These are phyloP conservation scores for Musa itinerans DNA, from an alignment of 176 grass and related monocot species.

Conservation along the genomic window DNA sequence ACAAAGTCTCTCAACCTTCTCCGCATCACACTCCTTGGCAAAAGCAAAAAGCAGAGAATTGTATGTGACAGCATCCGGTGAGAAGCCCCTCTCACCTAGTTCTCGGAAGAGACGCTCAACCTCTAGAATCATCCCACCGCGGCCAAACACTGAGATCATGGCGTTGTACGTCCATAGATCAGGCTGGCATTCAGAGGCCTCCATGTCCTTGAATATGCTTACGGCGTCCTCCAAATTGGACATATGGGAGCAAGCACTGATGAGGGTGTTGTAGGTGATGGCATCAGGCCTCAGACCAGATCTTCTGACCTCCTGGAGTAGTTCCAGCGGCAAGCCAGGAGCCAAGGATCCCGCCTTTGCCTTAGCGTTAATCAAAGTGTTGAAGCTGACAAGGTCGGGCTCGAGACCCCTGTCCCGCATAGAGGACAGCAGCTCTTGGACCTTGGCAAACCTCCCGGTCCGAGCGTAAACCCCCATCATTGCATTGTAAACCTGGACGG, in stretches of 20 bases:
- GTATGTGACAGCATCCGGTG: conserved; percentile 70
- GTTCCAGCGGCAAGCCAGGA: conserved; percentile 49
- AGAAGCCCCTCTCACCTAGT: conserved; percentile 57
- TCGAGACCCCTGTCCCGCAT: conserved; percentile 65
- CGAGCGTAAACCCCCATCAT: conserved; percentile 94
- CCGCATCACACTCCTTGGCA: conserved; percentile 50
- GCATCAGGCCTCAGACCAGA: conserved; percentile 72
- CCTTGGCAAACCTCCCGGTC: conserved; percentile 48
- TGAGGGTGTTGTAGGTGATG: conserved; percentile 90
- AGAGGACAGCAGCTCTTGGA: conserved; percentile 44
- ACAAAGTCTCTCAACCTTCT: conserved; percentile 60
- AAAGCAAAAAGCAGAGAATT: conserved; percentile 79
- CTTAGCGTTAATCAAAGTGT: conserved; percentile 87
- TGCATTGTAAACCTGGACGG: conserved; percentile 80
- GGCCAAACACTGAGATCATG: conserved; percentile 66
- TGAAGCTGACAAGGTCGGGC: conserved; percentile 91
- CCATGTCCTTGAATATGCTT: conserved; percentile 62
- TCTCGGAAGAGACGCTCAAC: conserved; percentile 59
- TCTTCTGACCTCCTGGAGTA: conserved; percentile 48
- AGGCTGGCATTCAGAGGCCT: conserved; percentile 46
- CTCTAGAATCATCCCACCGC: conserved; percentile 42
- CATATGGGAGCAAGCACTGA: conserved; percentile 62
- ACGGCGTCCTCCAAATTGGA: conserved; percentile 64
- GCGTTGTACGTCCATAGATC: conserved; percentile 95
- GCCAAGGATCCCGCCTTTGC: conserved; percentile 48